phyloP scores from a whole-genome alignment of 257 asterid species.

The Solanum pinnatisectum region DNA sequence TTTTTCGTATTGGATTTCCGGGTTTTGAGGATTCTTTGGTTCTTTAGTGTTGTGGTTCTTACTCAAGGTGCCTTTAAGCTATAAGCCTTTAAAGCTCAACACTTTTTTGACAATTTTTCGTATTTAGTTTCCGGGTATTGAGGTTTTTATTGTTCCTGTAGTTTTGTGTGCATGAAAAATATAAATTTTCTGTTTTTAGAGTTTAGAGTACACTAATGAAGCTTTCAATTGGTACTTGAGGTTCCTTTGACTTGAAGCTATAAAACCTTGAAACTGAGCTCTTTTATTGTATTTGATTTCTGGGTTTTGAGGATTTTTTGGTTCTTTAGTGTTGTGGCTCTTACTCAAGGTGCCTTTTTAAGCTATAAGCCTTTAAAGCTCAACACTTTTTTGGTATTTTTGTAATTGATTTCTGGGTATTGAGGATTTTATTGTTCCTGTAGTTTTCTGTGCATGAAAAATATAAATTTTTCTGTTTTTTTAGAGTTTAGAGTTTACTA shows the following conservation, averaged over 20 bases:
- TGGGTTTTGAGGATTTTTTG: background rate
- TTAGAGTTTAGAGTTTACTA: background rate
- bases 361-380: background rate
- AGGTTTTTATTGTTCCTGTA: background rate
- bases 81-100: background rate
- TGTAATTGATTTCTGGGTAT: background rate
- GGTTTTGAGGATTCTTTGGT: background rate
- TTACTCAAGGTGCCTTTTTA: conserved; percentile 33
- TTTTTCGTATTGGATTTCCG: background rate
- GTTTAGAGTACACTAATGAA: background rate
- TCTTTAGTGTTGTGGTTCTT: background rate
- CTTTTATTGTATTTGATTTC: background rate
- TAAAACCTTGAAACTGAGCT: background rate
- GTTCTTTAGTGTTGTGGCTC: conserved; percentile 4
- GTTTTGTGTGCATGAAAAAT: background rate
- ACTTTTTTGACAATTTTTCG: background rate
- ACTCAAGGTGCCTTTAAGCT: background rate
- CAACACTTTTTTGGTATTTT: background rate
- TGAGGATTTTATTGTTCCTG: background rate
- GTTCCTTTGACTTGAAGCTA: background rate
- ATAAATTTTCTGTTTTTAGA: background rate
- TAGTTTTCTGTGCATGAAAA: background rate
- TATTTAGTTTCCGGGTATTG: background rate
- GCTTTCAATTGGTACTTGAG: background rate
- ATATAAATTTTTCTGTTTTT: background rate